phyloP scores from a whole-genome alignment of 1,139 yeast species.

The Blastobotrys buckinghamii region DNA sequence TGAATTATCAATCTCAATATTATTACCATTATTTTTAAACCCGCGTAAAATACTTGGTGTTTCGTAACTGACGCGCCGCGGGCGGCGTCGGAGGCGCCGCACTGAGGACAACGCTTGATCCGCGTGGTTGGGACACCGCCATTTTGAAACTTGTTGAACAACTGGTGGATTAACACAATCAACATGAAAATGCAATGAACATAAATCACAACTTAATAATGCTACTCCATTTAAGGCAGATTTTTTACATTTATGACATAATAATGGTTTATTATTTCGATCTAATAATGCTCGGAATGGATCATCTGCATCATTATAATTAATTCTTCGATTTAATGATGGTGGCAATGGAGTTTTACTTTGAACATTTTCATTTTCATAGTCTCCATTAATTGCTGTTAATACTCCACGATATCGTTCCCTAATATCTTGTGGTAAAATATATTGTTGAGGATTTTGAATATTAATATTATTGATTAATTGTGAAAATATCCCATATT shows the following conservation, averaged over 20 bases:
- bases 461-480: conserved; percentile 52
- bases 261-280: conserved; percentile 54
- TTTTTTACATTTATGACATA: conserved; percentile 71
- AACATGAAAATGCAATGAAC: conserved; percentile 84
- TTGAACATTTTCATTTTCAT: conserved; percentile 45
- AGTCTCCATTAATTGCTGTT: conserved; percentile 66
- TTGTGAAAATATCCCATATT: conserved; percentile 50
- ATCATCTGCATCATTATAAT: conserved; percentile 46
- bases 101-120: conserved; percentile 43
- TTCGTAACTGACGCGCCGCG: conserved; percentile 48
- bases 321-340: conserved; percentile 1
- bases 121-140: conserved; percentile 93
- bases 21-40: conserved; percentile 58
- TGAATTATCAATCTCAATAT: conserved; percentile 39
- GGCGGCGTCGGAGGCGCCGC: conserved; percentile 45
- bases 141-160: conserved; percentile 74
- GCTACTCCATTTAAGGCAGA: conserved; percentile 54
- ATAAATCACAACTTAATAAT: conserved; percentile 77
- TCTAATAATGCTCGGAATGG: conserved; percentile 52
- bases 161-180: conserved; percentile 83
- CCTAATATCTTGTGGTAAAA: conserved; percentile 60
- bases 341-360: background rate
- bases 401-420: conserved; percentile 71
- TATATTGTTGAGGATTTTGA: conserved; percentile 67
- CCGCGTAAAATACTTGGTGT: conserved; percentile 58